Conservation (phyloP, 176 grass and related monocot genomes). For the Guadua angustifolia region DNA sequence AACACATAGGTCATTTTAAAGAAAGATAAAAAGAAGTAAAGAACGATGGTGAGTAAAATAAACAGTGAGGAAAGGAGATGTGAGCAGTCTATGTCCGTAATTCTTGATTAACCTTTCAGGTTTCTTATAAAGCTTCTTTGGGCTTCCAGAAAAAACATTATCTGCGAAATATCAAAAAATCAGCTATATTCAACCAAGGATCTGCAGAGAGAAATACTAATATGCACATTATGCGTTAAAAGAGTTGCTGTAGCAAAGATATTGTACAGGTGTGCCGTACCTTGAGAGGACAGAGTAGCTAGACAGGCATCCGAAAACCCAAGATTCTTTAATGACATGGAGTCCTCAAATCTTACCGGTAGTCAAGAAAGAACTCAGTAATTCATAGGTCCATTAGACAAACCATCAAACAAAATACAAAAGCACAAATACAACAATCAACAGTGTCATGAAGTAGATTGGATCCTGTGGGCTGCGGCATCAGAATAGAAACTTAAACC, state of each 20-base stretch:
- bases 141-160: slow-evolving; percentile 32
- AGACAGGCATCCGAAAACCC: slow-evolving; percentile 86
- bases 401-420: not conserved
- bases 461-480: not conserved
- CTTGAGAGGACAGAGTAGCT: slow-evolving; percentile 74
- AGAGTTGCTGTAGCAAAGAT: not conserved
- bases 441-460: not conserved
- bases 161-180: slow-evolving; percentile 42
- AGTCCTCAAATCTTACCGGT: slow-evolving; percentile 67
- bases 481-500: not conserved
- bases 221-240: not conserved
- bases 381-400: not conserved
- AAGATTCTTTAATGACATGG: slow-evolving; percentile 68
- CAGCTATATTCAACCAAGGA: slow-evolving; percentile 15
- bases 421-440: slow-evolving; percentile 2
- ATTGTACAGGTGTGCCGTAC: slow-evolving; percentile 33
- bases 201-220: not conserved
- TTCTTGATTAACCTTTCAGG: slow-evolving; percentile 50
- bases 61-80: slow-evolving; percentile 9
- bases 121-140: slow-evolving; percentile 37
- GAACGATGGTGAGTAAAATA: not conserved
- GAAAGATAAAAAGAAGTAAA: slow-evolving; percentile 8
- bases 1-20: not conserved
- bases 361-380: slow-evolving; percentile 58
- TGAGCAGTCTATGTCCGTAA: not conserved